Percentiles rank a stretch among this genome's conserved stretches.
Evolutionary conservation across 495 filamentous ascomycete genomes (phyloP).

Genomic region (Rusavskia elegans): DNA sequence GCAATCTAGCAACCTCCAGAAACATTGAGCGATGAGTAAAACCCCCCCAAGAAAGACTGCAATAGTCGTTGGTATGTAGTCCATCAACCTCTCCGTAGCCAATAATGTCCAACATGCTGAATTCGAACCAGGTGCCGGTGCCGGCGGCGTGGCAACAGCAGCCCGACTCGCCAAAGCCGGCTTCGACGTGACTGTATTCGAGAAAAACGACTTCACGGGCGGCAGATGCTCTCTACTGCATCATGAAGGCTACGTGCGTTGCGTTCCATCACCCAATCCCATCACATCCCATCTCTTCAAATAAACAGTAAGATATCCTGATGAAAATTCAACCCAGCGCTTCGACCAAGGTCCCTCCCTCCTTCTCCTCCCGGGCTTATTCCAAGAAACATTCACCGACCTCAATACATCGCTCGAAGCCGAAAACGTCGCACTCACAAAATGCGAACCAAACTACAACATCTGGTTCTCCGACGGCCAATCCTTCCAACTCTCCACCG

Average conservation of each 20-base stretch:
- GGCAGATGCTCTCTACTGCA: conserved; percentile 45
- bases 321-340: no score
- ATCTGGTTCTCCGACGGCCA: conserved; percentile 50
- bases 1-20: no score
- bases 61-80: conserved; percentile 28
- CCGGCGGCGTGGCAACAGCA: conserved; percentile 50
- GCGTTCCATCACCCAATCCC: neutral
- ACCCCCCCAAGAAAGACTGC: conserved; percentile 17
- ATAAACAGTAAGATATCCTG: neutral
- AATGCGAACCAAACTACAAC: conserved; percentile 57
- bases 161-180: conserved; percentile 52
- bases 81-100: no score
- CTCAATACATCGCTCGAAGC: conserved; percentile 41
- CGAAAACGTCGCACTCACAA: conserved; percentile 43
- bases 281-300: neutral
- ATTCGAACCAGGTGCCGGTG: conserved; percentile 37
- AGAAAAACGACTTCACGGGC: conserved; percentile 52
- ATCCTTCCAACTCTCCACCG: conserved; percentile 39
- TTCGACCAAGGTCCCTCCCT: conserved; percentile 62
- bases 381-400: conserved; percentile 45
- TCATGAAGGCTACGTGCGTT: conserved; percentile 34
- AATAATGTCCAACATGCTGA: neutral
- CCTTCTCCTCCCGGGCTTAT: conserved; percentile 49
- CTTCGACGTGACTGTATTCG: conserved; percentile 46
- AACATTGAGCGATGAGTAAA: no score